These are phyloP conservation scores for Ceratonia siliqua DNA, from an alignment of 306 rosid species.

Conservation along the genomic window DNA sequence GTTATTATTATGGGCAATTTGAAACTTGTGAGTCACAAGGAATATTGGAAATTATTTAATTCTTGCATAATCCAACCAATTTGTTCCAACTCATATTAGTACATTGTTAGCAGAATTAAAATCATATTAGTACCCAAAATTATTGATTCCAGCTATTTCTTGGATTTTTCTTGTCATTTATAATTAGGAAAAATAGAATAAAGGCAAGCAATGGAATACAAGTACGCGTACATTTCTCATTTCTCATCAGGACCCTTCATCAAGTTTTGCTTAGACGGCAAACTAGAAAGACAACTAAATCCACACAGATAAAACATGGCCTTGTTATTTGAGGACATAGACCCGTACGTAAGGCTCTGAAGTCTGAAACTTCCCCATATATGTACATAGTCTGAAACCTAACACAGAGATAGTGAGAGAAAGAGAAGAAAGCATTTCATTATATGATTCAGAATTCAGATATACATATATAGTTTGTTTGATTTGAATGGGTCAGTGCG, in stretches of 20 bases:
- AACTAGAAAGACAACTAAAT: not conserved
- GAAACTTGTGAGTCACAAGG: no score
- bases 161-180: not conserved
- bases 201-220: no score
- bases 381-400: no score
- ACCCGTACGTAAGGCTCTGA: not conserved
- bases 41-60: not conserved
- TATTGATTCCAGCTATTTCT: conserved; percentile 9
- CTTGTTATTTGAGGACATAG: not conserved
- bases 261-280: not conserved
- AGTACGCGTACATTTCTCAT: not conserved
- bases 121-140: not conserved
- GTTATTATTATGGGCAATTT: no score
- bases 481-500: conserved; percentile 30
- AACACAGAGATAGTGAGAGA: no score
- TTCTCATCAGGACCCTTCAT: not conserved
- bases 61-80: not conserved
- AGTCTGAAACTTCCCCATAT: not conserved
- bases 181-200: not conserved
- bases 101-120: no score
- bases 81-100: conserved; percentile 15
- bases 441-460: no score
- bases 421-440: not conserved
- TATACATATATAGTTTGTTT: not conserved
- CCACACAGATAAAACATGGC: not conserved